Evolutionary conservation across 2,329 filamentous ascomycete species (phyloP).

Genomic region (Dactylella cylindrospora): DNA sequence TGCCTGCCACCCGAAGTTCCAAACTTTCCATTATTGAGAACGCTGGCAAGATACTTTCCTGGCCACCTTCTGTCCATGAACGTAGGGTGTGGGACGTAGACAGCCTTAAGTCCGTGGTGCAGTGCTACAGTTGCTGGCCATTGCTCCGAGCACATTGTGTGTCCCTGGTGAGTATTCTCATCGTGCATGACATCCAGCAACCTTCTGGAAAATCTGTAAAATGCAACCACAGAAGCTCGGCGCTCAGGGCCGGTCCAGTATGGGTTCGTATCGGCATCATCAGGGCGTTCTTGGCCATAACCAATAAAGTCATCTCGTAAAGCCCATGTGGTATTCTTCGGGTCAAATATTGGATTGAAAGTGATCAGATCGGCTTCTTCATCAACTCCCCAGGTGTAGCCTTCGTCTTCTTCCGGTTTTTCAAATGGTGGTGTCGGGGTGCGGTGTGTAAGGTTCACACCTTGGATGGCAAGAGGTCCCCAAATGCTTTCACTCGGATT

Average conservation of each 20-base stretch:
- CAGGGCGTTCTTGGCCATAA: constrained; percentile 54
- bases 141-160: constrained; percentile 95
- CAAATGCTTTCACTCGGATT: constrained; percentile 69
- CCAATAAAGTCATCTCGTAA: constrained; percentile 81
- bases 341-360: constrained; percentile 88
- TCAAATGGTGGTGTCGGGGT: constrained; percentile 72
- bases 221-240: constrained; percentile 84
- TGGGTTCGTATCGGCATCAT: constrained; percentile 14
- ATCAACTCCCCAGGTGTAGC: constrained; percentile 75
- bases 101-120: constrained; percentile 89
- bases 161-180: constrained; percentile 79
- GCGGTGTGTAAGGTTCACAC: constrained; percentile 68
- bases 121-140: constrained; percentile 85
- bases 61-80: constrained; percentile 89
- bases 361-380: constrained; percentile 92
- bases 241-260: constrained; percentile 70
- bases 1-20: constrained; percentile 72
- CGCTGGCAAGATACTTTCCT: constrained; percentile 70
- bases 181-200: constrained; percentile 85
- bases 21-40: constrained; percentile 77
- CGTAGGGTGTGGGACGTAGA: constrained; percentile 84
- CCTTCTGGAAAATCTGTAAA: constrained; percentile 76
- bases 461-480: constrained; percentile 66
- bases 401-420: constrained; percentile 74
- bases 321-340: constrained; percentile 80